These are phyloP conservation scores for Exophiala mesophila DNA, from an alignment of 2,329 filamentous ascomycete species.

Conservation along the genomic window DNA sequence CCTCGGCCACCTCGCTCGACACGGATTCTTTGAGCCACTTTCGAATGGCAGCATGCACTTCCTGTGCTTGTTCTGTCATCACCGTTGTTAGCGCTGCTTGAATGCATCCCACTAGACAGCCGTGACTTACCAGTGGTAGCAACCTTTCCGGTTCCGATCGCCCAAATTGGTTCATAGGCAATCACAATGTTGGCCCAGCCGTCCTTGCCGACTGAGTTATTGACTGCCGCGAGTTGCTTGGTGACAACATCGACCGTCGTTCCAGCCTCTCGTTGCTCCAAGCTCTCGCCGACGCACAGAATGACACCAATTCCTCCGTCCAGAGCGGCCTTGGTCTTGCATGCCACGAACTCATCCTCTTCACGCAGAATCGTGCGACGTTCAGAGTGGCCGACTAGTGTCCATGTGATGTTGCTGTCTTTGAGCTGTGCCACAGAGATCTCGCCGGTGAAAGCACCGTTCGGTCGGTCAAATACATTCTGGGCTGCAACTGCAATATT, in stretches of 20 bases:
- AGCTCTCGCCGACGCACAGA: constrained; percentile 93
- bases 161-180: constrained; percentile 98
- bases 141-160: constrained; percentile 86
- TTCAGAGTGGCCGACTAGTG: constrained; percentile 91
- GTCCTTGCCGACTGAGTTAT: constrained; percentile 58
- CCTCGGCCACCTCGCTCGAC: constrained; percentile 72
- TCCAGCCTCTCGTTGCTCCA: constrained; percentile 53
- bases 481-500: constrained; percentile 85
- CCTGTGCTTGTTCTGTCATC: constrained; percentile 80
- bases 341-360: constrained; percentile 76
- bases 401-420: constrained; percentile 84
- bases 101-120: no score
- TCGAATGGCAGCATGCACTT: constrained; percentile 88
- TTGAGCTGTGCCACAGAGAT: constrained; percentile 88
- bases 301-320: constrained; percentile 86
- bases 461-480: constrained; percentile 96
- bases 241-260: constrained; percentile 58
- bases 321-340: constrained; percentile 89
- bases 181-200: constrained; percentile 95
- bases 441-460: constrained; percentile 95
- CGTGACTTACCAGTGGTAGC: constrained; percentile 55
- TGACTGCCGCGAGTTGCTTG: constrained; percentile 75
- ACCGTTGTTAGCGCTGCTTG: no score
- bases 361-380: constrained; percentile 85
- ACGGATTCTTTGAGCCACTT: constrained; percentile 73